Conservation (phyloP, 2,329 filamentous ascomycete genomes). For the Claviceps fusiformis region DNA sequence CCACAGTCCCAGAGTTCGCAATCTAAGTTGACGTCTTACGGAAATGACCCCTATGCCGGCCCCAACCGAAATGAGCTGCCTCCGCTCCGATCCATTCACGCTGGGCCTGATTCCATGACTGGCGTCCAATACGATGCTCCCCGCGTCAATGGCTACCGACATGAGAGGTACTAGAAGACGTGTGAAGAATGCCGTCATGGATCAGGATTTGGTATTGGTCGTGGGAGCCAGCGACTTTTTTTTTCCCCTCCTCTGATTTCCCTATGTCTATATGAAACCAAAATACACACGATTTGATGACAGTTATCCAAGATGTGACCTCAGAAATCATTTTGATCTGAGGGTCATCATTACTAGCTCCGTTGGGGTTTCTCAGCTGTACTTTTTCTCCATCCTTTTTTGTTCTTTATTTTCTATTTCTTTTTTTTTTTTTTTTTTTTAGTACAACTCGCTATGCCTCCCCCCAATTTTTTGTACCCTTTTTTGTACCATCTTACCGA, state of each 20-base stretch:
- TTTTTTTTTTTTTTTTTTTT: no score
- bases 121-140: slow-evolving; percentile 49
- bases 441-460: no score
- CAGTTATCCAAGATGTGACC: slow-evolving; percentile 1
- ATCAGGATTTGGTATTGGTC: not conserved
- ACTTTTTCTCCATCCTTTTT: no score
- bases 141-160: slow-evolving; percentile 32
- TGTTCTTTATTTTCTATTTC: no score
- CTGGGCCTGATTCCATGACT: slow-evolving; percentile 47
- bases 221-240: no score
- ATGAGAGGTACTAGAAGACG: slow-evolving; percentile 20
- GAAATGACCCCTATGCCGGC: slow-evolving; percentile 18
- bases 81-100: slow-evolving; percentile 39
- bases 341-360: not conserved
- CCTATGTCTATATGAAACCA: not conserved
- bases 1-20: slow-evolving; percentile 6
- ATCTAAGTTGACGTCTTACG: slow-evolving; percentile 10
- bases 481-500: no score
- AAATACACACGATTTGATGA: slow-evolving; percentile 5
- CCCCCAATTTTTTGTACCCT: no score
- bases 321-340: not conserved
- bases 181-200: not conserved
- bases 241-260: not conserved
- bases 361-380: not conserved
- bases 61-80: slow-evolving; percentile 37